phyloP scores from a whole-genome alignment of 78 protist genomes.

The Cavenderia fasciculata region DNA sequence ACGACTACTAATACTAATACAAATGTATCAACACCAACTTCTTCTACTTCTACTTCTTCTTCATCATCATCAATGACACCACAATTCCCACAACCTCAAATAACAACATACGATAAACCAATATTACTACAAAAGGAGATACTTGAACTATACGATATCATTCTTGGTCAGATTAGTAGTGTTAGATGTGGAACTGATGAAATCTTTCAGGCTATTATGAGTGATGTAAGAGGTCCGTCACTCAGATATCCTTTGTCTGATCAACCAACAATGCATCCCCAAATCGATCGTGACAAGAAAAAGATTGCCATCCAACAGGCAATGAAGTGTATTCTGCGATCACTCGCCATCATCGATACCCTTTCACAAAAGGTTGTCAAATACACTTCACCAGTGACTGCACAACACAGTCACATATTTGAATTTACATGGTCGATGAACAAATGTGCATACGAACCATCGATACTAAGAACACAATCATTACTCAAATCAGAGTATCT shows the following conservation, averaged over 20 bases:
- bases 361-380: neutral
- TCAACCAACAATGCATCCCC: neutral
- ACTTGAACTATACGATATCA: conserved; percentile 51
- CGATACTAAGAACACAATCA: neutral
- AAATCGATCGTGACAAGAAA: neutral
- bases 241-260: no score
- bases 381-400: conserved; percentile 4
- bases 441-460: conserved; percentile 28
- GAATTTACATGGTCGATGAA: conserved; percentile 39
- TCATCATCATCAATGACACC: no score
- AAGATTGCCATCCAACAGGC: neutral
- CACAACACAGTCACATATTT: neutral
- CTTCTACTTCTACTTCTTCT: no score
- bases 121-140: conserved; percentile 42
- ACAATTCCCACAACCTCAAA: neutral
- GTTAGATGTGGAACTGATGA: conserved; percentile 21
- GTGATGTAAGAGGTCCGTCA: neutral
- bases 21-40: no score
- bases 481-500: conserved; percentile 18
- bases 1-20: no score
- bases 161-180: conserved; percentile 15
- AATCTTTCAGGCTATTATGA: conserved; percentile 34
- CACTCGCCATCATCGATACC: neutral
- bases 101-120: neutral
- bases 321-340: neutral